Percentiles rank a stretch among this genome's conserved stretches.
phyloP scores from a whole-genome alignment of 164 flowering plant species.

The Kingdonia uniflora region DNA sequence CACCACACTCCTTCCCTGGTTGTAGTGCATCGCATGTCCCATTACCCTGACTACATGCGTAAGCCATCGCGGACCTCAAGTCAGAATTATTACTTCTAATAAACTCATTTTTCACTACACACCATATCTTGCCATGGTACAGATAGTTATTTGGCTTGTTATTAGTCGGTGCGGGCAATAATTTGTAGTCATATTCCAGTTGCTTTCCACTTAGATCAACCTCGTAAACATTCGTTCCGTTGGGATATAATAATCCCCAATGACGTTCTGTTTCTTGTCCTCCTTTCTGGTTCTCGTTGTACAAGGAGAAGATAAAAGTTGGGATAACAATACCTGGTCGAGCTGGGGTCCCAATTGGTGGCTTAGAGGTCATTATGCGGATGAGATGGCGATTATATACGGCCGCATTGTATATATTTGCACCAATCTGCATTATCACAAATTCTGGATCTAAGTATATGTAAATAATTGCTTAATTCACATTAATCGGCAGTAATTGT shows the following conservation, averaged over 20 bases:
- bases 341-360: conserved; percentile 71
- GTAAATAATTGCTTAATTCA: too few relatives aligned
- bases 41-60: conserved; percentile 86
- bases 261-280: conserved; percentile 88
- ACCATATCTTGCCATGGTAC: conserved; percentile 79
- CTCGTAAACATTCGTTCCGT: conserved; percentile 40
- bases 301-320: conserved; percentile 52
- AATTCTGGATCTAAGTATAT: too few relatives aligned
- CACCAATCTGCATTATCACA: conserved; percentile 39
- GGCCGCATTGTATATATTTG: conserved; percentile 73
- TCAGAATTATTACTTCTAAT: conserved; percentile 18
- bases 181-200: conserved; percentile 19
- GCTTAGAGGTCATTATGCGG: conserved; percentile 28
- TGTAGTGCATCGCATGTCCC: conserved; percentile 64
- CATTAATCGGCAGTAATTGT: too few relatives aligned
- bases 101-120: conserved; percentile 37
- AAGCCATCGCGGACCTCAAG: conserved; percentile 42
- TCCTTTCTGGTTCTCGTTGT: conserved; percentile 64
- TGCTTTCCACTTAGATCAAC: conserved; percentile 48
- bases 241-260: conserved; percentile 65
- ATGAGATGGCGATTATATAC: conserved; percentile 65
- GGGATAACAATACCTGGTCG: conserved; percentile 50
- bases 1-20: conserved; percentile 42
- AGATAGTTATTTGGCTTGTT: conserved; percentile 62
- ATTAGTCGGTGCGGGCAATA: conserved; percentile 46